Percentiles rank a stretch among this genome's conserved stretches.
These are phyloP conservation scores for Trichoderma breve DNA, from an alignment of 2,329 filamentous ascomycete species.

Conservation along the genomic window DNA sequence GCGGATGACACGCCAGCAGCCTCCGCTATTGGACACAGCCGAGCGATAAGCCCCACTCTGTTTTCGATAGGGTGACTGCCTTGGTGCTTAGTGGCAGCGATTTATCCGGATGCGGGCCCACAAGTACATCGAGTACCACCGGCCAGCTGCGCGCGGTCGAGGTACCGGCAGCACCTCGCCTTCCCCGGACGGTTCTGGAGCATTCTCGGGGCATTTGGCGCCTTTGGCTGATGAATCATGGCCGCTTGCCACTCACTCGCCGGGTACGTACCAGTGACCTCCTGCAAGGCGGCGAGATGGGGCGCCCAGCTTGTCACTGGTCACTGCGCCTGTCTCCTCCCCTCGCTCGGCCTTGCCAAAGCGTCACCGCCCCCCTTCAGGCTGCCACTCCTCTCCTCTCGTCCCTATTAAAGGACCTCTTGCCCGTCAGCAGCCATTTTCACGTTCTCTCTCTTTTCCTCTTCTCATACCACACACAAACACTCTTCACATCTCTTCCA, in stretches of 20 bases:
- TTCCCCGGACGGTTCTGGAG: conserved; percentile 38
- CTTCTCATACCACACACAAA: conserved; percentile 3
- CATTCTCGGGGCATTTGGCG: conserved; percentile 36
- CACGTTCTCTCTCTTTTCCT: conserved; percentile 22
- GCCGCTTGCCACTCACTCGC: conserved; percentile 11
- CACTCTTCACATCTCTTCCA: neutral
- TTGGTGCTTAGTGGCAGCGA: neutral
- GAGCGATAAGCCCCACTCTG: conserved; percentile 23
- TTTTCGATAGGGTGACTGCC: conserved; percentile 9
- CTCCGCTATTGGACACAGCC: neutral
- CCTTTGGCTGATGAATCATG: conserved; percentile 40
- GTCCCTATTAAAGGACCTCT: conserved; percentile 33
- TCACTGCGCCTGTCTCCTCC: conserved; percentile 34
- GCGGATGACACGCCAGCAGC: conserved; percentile 10
- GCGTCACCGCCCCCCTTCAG: conserved; percentile 22
- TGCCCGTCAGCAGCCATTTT: conserved; percentile 26
- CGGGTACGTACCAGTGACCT: conserved; percentile 3
- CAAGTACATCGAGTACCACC: conserved; percentile 23
- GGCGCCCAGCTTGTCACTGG: conserved; percentile 26
- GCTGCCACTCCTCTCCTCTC: conserved; percentile 21
- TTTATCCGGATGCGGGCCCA: conserved; percentile 21
- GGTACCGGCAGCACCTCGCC: conserved; percentile 28
- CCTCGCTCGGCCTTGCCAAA: conserved; percentile 27
- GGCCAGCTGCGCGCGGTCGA: neutral
- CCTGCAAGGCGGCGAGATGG: neutral